These are phyloP conservation scores for Fomitopsis schrenkii DNA, from an alignment of 1,284 basidiomycete genomes.

Conservation along the genomic window DNA sequence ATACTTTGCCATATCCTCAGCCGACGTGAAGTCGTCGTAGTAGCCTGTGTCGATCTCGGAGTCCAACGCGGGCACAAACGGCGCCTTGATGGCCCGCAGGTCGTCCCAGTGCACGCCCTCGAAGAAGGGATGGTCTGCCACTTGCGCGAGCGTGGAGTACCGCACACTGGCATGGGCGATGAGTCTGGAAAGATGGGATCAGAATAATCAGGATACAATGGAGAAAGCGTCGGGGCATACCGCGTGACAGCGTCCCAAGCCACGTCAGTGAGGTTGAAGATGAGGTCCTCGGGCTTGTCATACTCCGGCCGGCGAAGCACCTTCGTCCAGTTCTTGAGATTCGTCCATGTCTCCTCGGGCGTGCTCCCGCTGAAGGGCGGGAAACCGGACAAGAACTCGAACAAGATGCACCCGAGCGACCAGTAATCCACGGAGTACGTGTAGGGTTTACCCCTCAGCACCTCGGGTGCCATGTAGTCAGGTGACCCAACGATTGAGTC, in stretches of 20 bases:
- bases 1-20: constrained; percentile 98
- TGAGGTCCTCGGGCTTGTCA: constrained; percentile 92
- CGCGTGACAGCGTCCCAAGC: constrained; percentile 96
- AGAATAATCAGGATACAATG: not conserved
- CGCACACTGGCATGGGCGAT: constrained; percentile 81
- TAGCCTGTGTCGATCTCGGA: constrained; percentile 96
- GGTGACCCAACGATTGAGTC: constrained; percentile 98
- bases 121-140: constrained; percentile 88
- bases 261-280: constrained; percentile 93
- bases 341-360: constrained; percentile 98
- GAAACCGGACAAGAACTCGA: constrained; percentile 97
- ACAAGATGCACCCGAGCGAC: constrained; percentile 98
- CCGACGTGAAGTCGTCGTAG: constrained; percentile 94
- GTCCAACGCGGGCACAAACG: constrained; percentile 95
- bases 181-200: constrained; percentile 28
- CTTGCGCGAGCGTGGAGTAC: constrained; percentile 69
- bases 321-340: constrained; percentile 96
- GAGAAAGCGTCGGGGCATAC: constrained; percentile 37
- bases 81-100: constrained; percentile 78
- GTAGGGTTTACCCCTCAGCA: constrained; percentile 92
- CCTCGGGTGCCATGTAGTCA: constrained; percentile 96
- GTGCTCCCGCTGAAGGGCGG: constrained; percentile 96
- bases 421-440: constrained; percentile 97
- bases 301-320: constrained; percentile 92
- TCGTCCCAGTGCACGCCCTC: constrained; percentile 69